These are phyloP conservation scores for Penicillium glabrum DNA, from an alignment of 2,329 filamentous ascomycete species.

Conservation along the genomic window DNA sequence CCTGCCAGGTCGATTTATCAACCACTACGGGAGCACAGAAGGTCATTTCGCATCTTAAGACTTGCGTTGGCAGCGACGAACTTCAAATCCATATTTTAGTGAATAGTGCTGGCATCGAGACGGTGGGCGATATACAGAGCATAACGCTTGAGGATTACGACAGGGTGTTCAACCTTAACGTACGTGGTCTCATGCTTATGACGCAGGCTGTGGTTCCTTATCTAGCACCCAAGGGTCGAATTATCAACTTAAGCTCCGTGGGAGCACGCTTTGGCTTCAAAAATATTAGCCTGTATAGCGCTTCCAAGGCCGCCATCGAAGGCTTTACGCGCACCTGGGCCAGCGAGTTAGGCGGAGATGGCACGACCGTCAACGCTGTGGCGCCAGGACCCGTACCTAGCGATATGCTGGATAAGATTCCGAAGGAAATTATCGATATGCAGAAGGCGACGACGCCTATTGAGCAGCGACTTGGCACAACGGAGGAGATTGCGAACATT, in stretches of 20 bases:
- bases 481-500: slow-evolving; percentile 5
- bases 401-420: not conserved
- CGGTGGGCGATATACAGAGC: not conserved
- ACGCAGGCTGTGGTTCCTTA: not conserved
- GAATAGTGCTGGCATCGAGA: not conserved
- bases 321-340: not conserved
- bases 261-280: not conserved
- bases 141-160: not conserved
- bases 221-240: not conserved
- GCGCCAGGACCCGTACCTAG: not conserved
- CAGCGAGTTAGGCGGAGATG: not conserved
- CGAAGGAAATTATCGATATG: not conserved
- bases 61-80: not conserved
- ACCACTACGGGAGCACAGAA: not conserved
- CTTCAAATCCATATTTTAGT: not conserved
- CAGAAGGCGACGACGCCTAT: slow-evolving; percentile 1
- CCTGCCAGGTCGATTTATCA: not conserved
- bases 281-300: not conserved
- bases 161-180: not conserved
- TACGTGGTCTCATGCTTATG: not conserved
- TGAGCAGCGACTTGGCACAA: not conserved
- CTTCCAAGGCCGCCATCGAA: not conserved
- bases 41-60: not conserved
- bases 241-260: not conserved
- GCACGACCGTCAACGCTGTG: not conserved